Evolutionary conservation across 2,329 filamentous ascomycete species (phyloP).

Genomic region (Gremmenia infestans): DNA sequence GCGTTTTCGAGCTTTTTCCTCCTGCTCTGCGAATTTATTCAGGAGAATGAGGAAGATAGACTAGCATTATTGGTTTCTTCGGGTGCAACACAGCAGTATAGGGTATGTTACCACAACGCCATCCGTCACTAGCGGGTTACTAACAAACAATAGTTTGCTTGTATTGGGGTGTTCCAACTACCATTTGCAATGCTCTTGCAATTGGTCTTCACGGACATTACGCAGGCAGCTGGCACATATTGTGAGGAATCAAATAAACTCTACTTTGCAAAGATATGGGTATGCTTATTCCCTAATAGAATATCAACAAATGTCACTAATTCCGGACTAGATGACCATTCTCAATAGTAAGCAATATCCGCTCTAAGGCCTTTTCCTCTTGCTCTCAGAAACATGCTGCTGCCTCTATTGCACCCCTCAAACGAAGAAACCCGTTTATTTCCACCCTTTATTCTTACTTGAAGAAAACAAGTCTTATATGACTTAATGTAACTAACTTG

Average conservation of each 20-base stretch:
- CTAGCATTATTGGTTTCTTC: slow-evolving; percentile 34
- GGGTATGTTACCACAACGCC: not conserved
- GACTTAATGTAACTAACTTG: no score
- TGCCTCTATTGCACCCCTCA: no score
- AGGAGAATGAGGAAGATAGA: slow-evolving; percentile 31
- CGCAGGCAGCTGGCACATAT: slow-evolving; percentile 28
- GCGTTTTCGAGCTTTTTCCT: slow-evolving; percentile 42
- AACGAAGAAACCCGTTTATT: no score
- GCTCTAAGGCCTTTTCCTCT: no score
- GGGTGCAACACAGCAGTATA: slow-evolving; percentile 19
- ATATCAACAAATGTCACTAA: not conserved
- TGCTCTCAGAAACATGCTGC: no score
- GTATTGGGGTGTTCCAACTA: slow-evolving; percentile 37
- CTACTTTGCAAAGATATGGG: slow-evolving; percentile 36
- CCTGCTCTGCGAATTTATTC: slow-evolving; percentile 39
- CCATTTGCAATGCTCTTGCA: slow-evolving; percentile 30
- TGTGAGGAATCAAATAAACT: slow-evolving; percentile 30
- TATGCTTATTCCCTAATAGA: slow-evolving; percentile 8
- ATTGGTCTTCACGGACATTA: slow-evolving; percentile 30
- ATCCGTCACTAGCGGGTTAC: not conserved
- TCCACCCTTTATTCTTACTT: no score
- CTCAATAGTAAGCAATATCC: not conserved
- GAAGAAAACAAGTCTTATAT: no score
- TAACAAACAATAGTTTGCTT: not conserved
- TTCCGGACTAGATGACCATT: slow-evolving; percentile 1